Conservation (phyloP, 495 filamentous ascomycete genomes). For the Halenospora varia region DNA sequence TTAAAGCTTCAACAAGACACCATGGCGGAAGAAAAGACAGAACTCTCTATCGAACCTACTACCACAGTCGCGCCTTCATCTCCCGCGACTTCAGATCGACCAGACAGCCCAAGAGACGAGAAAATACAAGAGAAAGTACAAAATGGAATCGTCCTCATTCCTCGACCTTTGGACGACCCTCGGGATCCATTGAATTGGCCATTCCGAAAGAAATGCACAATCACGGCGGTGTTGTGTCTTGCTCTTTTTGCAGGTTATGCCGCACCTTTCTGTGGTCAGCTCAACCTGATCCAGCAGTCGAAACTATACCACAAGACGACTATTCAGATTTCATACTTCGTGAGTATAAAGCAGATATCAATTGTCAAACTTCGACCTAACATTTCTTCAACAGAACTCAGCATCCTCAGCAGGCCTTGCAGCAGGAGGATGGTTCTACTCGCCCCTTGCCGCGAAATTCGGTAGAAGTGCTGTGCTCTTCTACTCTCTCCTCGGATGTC, state of each 20-base stretch:
- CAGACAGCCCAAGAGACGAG: background rate
- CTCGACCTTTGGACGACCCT: background rate
- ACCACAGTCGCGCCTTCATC: background rate
- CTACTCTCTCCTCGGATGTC: constrained; percentile 35
- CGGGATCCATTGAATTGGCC: constrained; percentile 11
- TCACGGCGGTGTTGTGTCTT: background rate
- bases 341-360: constrained; percentile 3
- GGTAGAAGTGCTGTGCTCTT: constrained; percentile 39
- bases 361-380: background rate
- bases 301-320: constrained; percentile 29
- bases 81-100: background rate
- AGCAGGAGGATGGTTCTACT: constrained; percentile 38
- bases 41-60: background rate
- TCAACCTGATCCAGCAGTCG: constrained; percentile 28
- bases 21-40: background rate
- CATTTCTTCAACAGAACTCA: constrained; percentile 26
- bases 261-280: constrained; percentile 13
- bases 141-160: constrained; percentile 7
- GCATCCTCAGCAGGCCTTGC: constrained; percentile 39
- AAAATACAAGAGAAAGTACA: background rate
- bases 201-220: constrained; percentile 2
- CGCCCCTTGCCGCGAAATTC: constrained; percentile 33
- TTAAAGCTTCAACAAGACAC: background rate
- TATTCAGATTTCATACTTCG: constrained; percentile 30
- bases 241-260: constrained; percentile 4